Evolutionary conservation across 2,329 filamentous ascomycete species (phyloP).

Genomic region (Colletotrichum liaoningense): DNA sequence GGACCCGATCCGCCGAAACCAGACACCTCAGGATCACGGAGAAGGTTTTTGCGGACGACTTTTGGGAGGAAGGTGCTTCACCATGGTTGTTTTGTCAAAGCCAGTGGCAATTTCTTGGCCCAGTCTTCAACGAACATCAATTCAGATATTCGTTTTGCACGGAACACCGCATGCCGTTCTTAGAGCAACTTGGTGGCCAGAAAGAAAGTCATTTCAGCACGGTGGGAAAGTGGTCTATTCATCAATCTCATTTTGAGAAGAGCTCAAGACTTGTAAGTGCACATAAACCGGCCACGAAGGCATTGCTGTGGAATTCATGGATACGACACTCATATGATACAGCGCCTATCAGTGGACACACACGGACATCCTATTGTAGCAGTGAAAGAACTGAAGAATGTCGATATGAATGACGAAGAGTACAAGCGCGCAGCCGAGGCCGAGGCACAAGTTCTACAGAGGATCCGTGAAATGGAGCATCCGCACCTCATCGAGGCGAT

Average conservation of each 20-base stretch:
- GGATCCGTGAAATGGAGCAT: not conserved
- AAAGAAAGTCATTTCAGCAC: not conserved
- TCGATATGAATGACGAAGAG: not conserved
- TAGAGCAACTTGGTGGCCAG: fast-evolving
- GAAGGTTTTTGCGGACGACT: not conserved
- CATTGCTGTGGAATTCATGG: not conserved
- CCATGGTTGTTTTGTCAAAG: not conserved
- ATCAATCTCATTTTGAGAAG: not conserved
- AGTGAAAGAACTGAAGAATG: not conserved
- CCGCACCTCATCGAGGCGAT: constrained; percentile 3
- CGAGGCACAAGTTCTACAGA: not conserved
- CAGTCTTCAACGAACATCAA: not conserved
- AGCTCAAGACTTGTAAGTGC: not conserved
- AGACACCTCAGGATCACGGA: not conserved
- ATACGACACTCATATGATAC: not conserved
- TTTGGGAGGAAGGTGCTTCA: not conserved
- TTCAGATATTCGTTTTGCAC: not conserved
- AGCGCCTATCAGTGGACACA: not conserved
- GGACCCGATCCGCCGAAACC: not conserved
- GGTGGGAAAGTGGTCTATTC: not conserved
- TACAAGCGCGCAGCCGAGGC: not conserved
- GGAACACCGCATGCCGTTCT: not conserved
- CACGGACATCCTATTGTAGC: not conserved
- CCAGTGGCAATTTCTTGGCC: not conserved
- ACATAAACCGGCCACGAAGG: too few relatives aligned